A percentile compares a stretch with the other conserved stretches of the same genome.
Evolutionary conservation across 306 rosid species (phyloP).

Genomic region (Comarum palustre): DNA sequence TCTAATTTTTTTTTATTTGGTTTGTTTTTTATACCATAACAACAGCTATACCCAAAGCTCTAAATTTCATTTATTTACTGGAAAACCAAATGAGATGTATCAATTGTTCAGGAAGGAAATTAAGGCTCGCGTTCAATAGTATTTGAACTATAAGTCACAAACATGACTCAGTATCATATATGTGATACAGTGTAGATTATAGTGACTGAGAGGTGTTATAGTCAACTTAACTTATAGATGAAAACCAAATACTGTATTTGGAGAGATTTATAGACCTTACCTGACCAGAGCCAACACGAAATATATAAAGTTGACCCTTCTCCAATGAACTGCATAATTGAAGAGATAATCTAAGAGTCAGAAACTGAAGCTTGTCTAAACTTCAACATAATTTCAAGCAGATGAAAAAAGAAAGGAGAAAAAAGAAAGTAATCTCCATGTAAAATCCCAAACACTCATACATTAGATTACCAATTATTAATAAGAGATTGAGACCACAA

Average conservation of each 20-base stretch:
- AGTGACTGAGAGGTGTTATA: neutral
- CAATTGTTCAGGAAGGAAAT: neutral
- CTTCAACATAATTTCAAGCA: neutral
- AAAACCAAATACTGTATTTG: neutral
- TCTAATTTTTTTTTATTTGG: no score
- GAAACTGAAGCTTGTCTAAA: neutral
- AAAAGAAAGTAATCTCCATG: neutral
- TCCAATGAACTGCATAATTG: constrained; percentile 72
- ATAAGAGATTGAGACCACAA: neutral
- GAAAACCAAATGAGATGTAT: neutral
- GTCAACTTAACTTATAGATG: no score
- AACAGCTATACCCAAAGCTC: neutral
- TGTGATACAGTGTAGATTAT: neutral
- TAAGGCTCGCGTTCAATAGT: no score
- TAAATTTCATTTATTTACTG: neutral
- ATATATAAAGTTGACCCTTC: constrained; percentile 74
- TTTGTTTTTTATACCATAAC: neutral
- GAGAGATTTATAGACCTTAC: constrained; percentile 33
- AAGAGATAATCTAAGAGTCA: neutral
- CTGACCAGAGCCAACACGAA: constrained; percentile 93
- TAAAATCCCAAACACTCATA: neutral
- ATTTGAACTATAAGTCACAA: neutral
- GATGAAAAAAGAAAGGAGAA: neutral
- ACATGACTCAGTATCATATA: neutral
- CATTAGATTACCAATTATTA: neutral